Conservation (phyloP, 768 basidiomycete species). For the Suillus spraguei region DNA sequence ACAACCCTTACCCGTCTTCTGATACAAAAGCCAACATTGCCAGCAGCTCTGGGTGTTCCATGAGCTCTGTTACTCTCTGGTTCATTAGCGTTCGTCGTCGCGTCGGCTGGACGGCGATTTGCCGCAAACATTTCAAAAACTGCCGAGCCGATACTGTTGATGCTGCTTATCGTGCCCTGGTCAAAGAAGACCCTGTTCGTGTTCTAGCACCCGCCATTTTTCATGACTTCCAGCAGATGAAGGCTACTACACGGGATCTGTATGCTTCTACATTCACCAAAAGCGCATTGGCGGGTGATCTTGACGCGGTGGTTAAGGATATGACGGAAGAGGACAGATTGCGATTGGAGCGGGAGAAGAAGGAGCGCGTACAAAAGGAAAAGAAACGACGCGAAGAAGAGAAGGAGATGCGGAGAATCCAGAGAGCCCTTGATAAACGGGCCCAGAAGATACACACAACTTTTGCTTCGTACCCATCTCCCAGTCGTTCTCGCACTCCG, state of each 20-base stretch:
- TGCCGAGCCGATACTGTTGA: conserved; percentile 26
- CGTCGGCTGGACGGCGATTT: conserved; percentile 53
- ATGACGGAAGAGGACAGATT: conserved; percentile 18
- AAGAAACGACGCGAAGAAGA: conserved; percentile 12
- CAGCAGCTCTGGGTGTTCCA: conserved; percentile 19
- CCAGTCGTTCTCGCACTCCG: conserved; percentile 10
- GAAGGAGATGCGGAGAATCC: conserved; percentile 4
- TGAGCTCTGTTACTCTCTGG: conserved; percentile 46
- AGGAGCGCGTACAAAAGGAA: conserved; percentile 14
- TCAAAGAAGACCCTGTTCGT: conserved; percentile 18
- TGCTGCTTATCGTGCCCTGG: conserved; percentile 29
- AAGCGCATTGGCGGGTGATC: conserved; percentile 31
- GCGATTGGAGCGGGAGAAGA: conserved; percentile 13
- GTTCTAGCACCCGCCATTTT: conserved; percentile 15
- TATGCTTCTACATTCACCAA: conserved; percentile 30
- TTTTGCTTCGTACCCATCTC: conserved; percentile 21
- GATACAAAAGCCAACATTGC: conserved; percentile 34
- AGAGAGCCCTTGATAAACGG: conserved; percentile 8
- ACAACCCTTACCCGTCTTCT: conserved; percentile 52
- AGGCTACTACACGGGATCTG: conserved; percentile 28
- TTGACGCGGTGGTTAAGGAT: conserved; percentile 34
- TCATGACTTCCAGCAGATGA: conserved; percentile 33
- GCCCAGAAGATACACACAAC: background rate
- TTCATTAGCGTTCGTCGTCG: conserved; percentile 49
- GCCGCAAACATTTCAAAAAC: conserved; percentile 30